phyloP scores from a whole-genome alignment of 495 filamentous ascomycete genomes.

The Aspergillus affinis region DNA sequence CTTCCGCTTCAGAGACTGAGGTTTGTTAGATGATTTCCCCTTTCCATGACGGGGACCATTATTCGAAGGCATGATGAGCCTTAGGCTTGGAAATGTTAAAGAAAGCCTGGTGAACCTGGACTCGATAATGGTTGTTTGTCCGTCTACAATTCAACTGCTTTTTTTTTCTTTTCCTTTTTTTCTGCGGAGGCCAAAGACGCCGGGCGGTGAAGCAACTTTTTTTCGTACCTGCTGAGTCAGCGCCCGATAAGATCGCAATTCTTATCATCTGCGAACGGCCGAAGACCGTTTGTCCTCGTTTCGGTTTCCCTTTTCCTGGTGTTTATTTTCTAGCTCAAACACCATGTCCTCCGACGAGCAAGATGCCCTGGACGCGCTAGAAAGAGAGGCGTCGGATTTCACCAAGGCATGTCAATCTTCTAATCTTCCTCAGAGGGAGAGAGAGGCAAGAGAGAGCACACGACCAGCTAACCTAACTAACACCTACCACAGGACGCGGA shows the following conservation, averaged over 20 bases:
- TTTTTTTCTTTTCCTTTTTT: slow-evolving; percentile 7
- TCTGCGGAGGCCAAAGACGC: slow-evolving; percentile 2
- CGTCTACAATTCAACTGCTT: neutral
- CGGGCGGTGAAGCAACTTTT: slow-evolving; percentile 33
- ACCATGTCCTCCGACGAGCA: slow-evolving; percentile 61
- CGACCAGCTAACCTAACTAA: slow-evolving; percentile 3
- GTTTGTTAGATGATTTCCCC: slow-evolving; percentile 26
- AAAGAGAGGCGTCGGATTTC: slow-evolving; percentile 85
- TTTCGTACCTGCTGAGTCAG: slow-evolving; percentile 38
- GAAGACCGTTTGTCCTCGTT: neutral
- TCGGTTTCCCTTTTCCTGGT: slow-evolving; percentile 3
- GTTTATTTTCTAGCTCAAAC: slow-evolving; percentile 6
- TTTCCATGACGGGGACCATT: slow-evolving; percentile 23
- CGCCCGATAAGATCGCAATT: slow-evolving; percentile 34
- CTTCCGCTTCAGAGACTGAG: slow-evolving; percentile 62
- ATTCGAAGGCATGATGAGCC: slow-evolving; percentile 33
- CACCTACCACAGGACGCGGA: slow-evolving; percentile 72
- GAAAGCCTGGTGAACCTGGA: neutral
- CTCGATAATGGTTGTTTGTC: neutral
- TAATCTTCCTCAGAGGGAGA: neutral
- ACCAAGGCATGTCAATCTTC: slow-evolving; percentile 60
- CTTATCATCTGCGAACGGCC: slow-evolving; percentile 11
- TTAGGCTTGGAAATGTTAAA: neutral
- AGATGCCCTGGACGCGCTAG: slow-evolving; percentile 81
- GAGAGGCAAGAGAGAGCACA: neutral